phyloP scores from a whole-genome alignment of 441 rosid species.

The Sinapis alba region DNA sequence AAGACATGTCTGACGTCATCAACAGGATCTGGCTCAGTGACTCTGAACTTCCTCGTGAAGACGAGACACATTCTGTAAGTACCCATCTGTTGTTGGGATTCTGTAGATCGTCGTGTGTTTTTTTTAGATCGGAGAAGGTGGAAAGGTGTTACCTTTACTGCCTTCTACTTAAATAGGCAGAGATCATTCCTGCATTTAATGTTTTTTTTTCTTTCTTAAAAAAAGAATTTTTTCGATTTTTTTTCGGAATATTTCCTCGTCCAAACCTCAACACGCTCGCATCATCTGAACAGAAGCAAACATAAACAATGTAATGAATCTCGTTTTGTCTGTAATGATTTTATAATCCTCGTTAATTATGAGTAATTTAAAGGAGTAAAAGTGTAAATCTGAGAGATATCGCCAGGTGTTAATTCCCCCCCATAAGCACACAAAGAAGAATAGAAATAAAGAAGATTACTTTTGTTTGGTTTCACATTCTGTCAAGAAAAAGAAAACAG shows the following conservation, averaged over 20 bases:
- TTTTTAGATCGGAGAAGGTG: conserved; percentile 36
- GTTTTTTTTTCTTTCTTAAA: no score
- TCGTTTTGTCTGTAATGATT: background rate
- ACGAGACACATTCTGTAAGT: conserved; percentile 33
- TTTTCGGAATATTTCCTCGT: conserved; percentile 1
- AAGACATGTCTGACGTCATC: conserved; percentile 54
- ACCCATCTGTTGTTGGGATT: no score
- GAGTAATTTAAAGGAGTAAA: background rate
- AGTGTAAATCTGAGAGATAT: background rate
- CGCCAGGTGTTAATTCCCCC: background rate
- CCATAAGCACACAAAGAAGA: background rate
- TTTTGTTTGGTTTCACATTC: conserved; percentile 5
- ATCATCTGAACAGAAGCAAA: conserved; percentile 19
- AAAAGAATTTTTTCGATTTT: no score
- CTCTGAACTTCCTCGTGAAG: conserved; percentile 53
- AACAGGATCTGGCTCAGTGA: conserved; percentile 59
- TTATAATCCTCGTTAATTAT: background rate
- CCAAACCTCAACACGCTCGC: conserved; percentile 24
- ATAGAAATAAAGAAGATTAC: background rate
- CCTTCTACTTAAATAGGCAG: conserved; percentile 13
- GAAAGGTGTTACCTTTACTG: conserved; percentile 21
- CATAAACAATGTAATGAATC: background rate
- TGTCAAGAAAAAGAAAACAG: background rate
- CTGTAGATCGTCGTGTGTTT: no score
- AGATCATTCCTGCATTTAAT: conserved; percentile 6